Conservation (phyloP, 1,139 yeast species). For the Yamadazyma membranifaciens region DNA sequence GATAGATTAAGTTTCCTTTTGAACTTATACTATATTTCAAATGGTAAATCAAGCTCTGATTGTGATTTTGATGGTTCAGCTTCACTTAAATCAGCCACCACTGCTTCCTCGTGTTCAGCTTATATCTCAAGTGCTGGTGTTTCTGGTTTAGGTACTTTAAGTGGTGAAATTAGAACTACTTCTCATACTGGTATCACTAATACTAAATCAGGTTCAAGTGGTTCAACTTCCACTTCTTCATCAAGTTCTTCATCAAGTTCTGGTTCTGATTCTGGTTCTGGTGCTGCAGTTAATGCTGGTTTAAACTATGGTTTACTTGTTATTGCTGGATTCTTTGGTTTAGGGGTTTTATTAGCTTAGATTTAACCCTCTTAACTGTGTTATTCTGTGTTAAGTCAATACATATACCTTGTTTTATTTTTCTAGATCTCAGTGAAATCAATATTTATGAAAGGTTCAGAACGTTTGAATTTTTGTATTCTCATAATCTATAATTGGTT, state of each 20-base stretch:
- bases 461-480: too few species aligned
- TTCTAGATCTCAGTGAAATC: too few species aligned
- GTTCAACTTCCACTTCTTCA: slow-evolving; percentile 19
- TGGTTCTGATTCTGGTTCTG: slow-evolving; percentile 20
- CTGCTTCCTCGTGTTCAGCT: slow-evolving; percentile 33
- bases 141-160: slow-evolving; percentile 25
- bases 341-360: slow-evolving; percentile 17
- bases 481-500: too few species aligned
- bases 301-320: slow-evolving; percentile 12
- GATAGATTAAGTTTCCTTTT: slow-evolving; percentile 41
- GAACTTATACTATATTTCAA: slow-evolving; percentile 37
- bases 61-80: slow-evolving; percentile 46
- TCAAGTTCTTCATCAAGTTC: slow-evolving; percentile 22
- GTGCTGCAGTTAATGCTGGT: slow-evolving; percentile 18
- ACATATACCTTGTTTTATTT: too few species aligned
- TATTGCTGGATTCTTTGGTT: slow-evolving; percentile 17
- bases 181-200: slow-evolving; percentile 14
- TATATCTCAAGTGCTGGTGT: slow-evolving; percentile 26
- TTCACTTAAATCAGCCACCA: slow-evolving; percentile 26
- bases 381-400: too few species aligned
- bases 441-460: too few species aligned
- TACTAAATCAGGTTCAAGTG: slow-evolving; percentile 18
- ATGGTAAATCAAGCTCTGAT: slow-evolving; percentile 28
- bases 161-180: slow-evolving; percentile 25
- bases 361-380: not conserved